Evolutionary conservation across 2,329 filamentous ascomycete genomes (phyloP), one percentile per base, ranked within the genome.

Genomic region (Delphinella strobiligena): DNA sequence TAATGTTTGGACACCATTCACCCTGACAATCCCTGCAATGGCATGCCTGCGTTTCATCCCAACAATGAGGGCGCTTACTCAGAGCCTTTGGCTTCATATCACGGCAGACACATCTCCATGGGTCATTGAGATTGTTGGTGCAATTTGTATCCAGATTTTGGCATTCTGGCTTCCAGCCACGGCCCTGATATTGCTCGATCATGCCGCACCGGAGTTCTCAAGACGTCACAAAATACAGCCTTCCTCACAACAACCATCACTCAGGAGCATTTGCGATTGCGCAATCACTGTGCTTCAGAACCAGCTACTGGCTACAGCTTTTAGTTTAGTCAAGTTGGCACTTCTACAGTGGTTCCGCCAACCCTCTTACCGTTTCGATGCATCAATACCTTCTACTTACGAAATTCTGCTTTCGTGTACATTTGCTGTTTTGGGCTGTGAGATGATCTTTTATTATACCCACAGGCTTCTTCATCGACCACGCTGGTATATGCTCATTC

Each of bases 381-480:
- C 15, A 15, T 11, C 5, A 15, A 14, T 41, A 1, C 38, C 42
- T 1, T 11, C 37, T n/a, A 1, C 19, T 4, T 14, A 4, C 10
- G 42, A 44, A 18, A 11, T 44, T 7, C 3, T 18, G 5, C 15
- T 33, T n/a, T 34, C 41, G 22, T 7, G 35, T 3, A 7, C 24
- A 18, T 4, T 41, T 4, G 36, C 27, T 14, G n/a, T 38, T 2
- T 15, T 44, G 2, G 24, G 17, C 17, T 36, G 37, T 16, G 42
- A 44, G 16, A 16, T 41, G 16, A 32, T 44, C 9, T 44, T 44
- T 18, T 44, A 44, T 38, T 44, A 44, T n/a, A 19, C 33, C 2
- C 42, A 44, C 22, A 29, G 42, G 5, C 31, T 44, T 1, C 22
- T 44, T 2, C 42, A 44, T 18, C 2, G 27, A 17, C 22, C 10